Base-by-base conservation (phyloP, 352 stramenopile genomes). In the Pythium sp. region DNA sequence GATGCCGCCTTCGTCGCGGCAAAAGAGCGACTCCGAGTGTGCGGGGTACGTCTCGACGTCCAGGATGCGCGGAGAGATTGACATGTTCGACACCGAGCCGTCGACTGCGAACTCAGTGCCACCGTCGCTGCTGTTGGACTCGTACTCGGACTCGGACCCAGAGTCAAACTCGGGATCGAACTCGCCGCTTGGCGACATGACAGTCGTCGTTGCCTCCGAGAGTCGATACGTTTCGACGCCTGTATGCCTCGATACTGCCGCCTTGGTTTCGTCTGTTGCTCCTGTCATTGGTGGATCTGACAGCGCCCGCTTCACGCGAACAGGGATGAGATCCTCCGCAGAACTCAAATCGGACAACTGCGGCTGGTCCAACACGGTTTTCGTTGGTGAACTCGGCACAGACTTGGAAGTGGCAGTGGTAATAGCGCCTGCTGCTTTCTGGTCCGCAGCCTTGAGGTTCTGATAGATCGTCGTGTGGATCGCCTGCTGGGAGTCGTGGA, bases 401-500 rank as follows among this genome's bases (percentile, higher is more conserved):
- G 77, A 91, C 58, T 72, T 84, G 58, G 72, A 71, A 0, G 69
- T 71, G 20, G 32, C 22, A 34, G 43, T 28, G 62, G 70, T 56
- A 28, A 43, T 12, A 14, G 38, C 6, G 46, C 5, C 30, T 2
- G 66, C 55, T 4, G 71, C 72, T 28, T 46, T 58, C 2, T 65
- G 58, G 20, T 54, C 63, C 26, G 64, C 38, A 34, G 62, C 70
- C 12, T 72, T 70, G 24, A 71, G 58, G 30, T 71, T 70, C 18
- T 76, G 80, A 55, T 81, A 89, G 26, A 89, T 71, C 34, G 75
- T 77, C 47, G 76, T 74, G n/a, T 85, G 82, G 46, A 90, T 76
- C 53, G 82, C 76, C 53, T 78, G 78, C 18, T 74, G 72, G 15
- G 84, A 80, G 72, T 98, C 87, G 72, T 98, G 89, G n/a, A 98